Base-by-base conservation (phyloP, 2,329 filamentous ascomycete species). In the Colletotrichum cordylinicola region DNA sequence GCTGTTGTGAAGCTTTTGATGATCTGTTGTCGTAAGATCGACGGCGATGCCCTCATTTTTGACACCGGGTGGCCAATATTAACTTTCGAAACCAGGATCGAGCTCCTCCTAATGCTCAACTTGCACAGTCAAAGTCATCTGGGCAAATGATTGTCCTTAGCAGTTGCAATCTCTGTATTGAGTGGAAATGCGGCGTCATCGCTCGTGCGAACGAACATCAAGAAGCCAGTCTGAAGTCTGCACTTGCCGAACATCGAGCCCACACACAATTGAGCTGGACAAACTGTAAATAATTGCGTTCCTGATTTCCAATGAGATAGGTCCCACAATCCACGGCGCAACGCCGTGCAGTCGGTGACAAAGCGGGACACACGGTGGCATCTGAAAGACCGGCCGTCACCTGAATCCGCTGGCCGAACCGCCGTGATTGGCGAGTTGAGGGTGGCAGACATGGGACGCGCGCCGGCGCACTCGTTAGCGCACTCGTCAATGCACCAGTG, bases 401-500 rank as follows among this genome's bases (percentile, higher is more conserved):
- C 65, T 27, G 35, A 55, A n/a, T 35, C n/a, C 35, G 18, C 15
- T 10, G 31, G 48, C 27, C 60, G 37, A 24, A 4, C 10, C 31
- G 33, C 33, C 33, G 33, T 27, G 67, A 74, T 74, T 70, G 67
- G 66, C 27, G 43, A 52, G 9, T 35, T 18, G 61, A 35, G 4
- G 27, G 13, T 33, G 61, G 48, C n/a, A 24, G 24, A 27, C 33
- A 61, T 60, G 69, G 43, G n/a, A 31, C 64, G 48, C 48, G 35
- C 12, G 27, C 73, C 27, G 64, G 43, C 35, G 33, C 35, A 18
- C 24, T 43, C 67, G 8, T 31, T 73, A 73, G 73, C 64, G 73
- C 35, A 48, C 33, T 73, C 43, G 15, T 66, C 16, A 55, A 67
- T 64, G 73, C 73, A 64, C 33, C 43, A 13, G 43, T 24, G 56